A percentile compares a stretch with the other conserved stretches of the same genome.
Evolutionary conservation across 192 early-diverging fungal genomes (phyloP).

Genomic region (Coemansia sp.): DNA sequence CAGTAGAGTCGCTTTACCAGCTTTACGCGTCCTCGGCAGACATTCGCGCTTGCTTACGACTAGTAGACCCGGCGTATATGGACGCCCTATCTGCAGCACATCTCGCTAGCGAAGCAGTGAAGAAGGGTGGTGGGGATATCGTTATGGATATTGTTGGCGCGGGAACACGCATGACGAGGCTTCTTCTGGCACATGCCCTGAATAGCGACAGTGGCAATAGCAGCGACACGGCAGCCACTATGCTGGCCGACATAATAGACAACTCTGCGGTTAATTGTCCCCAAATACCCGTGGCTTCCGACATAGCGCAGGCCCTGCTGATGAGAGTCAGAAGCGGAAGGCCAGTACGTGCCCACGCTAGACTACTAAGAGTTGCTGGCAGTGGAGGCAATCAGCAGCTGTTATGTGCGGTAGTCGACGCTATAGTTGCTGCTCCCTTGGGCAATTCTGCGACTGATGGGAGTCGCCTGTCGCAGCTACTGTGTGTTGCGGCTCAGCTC

Average conservation of each 20-base stretch:
- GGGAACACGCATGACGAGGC: conserved; percentile 13
- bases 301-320: not conserved
- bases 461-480: conserved; percentile 9
- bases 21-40: conserved; percentile 19
- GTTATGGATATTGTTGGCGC: not conserved
- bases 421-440: conserved; percentile 1
- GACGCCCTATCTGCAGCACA: conserved; percentile 7
- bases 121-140: not conserved
- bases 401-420: not conserved
- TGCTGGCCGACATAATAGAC: conserved; percentile 22
- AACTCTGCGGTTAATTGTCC: conserved; percentile 3
- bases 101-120: not conserved
- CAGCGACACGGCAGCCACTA: conserved; percentile 10
- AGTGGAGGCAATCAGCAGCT: not conserved
- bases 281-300: not conserved
- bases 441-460: too few relatives aligned
- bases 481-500: conserved; percentile 15
- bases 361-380: not conserved
- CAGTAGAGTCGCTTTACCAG: not conserved
- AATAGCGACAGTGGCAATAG: not conserved
- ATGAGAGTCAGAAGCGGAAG: not conserved
- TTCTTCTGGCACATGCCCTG: conserved; percentile 2
- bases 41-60: conserved; percentile 30
- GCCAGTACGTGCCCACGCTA: not conserved
- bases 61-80: conserved; percentile 30